Conservation (phyloP, 73 alveolate species). For the Breviolum minutum region DNA sequence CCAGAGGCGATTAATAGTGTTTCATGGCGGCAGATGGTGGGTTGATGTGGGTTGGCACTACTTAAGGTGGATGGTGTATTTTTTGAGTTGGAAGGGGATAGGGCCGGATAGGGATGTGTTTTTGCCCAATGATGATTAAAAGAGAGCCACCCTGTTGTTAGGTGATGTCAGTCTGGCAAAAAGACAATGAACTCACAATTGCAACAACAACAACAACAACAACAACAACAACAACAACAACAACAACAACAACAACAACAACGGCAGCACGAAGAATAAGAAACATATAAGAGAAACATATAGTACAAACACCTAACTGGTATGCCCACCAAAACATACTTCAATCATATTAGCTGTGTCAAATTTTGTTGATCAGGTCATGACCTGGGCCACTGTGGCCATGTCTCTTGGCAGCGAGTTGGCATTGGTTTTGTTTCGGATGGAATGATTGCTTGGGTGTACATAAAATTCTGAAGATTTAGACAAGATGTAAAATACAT, state of each 20-base stretch:
- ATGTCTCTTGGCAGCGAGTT: conserved; percentile 11
- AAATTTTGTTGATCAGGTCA: not conserved
- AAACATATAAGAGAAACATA: not conserved
- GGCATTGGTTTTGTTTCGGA: not conserved
- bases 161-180: not conserved
- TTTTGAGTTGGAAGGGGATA: not conserved
- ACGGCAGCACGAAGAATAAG: not conserved
- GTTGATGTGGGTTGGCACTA: not conserved
- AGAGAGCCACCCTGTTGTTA: not conserved
- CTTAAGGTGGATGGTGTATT: not conserved
- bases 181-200: not conserved
- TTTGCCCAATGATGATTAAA: not conserved
- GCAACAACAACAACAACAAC: not conserved
- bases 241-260: not conserved
- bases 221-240: not conserved
- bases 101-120: not conserved
- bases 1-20: conserved; percentile 14
- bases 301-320: not conserved
- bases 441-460: too few species aligned
- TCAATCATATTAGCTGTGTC: too few species aligned
- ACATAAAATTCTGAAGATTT: too few species aligned
- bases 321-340: too few species aligned
- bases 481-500: too few species aligned
- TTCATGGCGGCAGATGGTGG: not conserved
- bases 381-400: conserved; percentile 54